phyloP scores from a whole-genome alignment of 2,329 filamentous ascomycete genomes.

The Colletotrichum aenigma region DNA sequence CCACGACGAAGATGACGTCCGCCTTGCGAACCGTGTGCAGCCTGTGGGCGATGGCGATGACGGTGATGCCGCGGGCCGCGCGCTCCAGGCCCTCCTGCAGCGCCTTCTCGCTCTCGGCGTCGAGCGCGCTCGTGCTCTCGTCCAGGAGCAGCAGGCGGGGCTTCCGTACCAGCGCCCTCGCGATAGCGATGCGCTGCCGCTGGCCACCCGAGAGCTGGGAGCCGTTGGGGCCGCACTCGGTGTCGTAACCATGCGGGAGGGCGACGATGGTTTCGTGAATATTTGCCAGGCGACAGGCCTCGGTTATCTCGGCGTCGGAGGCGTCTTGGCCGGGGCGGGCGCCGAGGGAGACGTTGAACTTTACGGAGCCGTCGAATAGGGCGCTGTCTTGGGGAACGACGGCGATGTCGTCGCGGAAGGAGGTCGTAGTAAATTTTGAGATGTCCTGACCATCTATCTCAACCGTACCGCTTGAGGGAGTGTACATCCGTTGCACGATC shows the following conservation, averaged over 20 bases:
- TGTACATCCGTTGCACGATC: conserved; percentile 56
- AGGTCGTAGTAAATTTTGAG: conserved; percentile 36
- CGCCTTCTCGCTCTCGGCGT: conserved; percentile 62
- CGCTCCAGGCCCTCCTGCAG: conserved; percentile 63
- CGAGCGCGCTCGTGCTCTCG: conserved; percentile 72
- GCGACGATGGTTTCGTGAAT: conserved; percentile 62
- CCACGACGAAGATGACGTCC: conserved; percentile 50
- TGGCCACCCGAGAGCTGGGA: conserved; percentile 73
- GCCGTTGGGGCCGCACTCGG: conserved; percentile 64
- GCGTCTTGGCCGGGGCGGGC: conserved; percentile 48
- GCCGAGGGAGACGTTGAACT: conserved; percentile 44
- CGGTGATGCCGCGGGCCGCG: conserved; percentile 42
- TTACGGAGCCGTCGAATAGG: conserved; percentile 44
- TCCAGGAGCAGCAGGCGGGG: conserved; percentile 72
- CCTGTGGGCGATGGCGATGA: conserved; percentile 50
- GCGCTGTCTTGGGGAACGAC: conserved; percentile 44
- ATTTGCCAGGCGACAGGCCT: conserved; percentile 61
- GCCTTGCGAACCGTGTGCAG: conserved; percentile 47
- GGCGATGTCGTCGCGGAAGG: conserved; percentile 42
- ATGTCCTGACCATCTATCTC: conserved; percentile 53
- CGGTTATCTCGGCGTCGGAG: conserved; percentile 54
- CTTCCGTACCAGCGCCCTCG: conserved; percentile 67
- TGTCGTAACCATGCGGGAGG: conserved; percentile 62
- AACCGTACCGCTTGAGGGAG: conserved; percentile 42
- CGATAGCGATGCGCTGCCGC: conserved; percentile 71